phyloP scores from a whole-genome alignment of 176 grass and related monocot species.

The bread wheat (Triticum aestivum) region IWGSC_CS_RefSeq_v2.1 NC_057802.1:444953462-444953961 shows the following conservation, averaged over 20 bases:
- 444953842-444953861: not conserved
- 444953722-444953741: conserved; percentile 42
- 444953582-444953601: not conserved
- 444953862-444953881: not conserved
- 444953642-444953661: conserved; percentile 51
- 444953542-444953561: not conserved
- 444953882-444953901: conserved; percentile 16
- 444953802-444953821: conserved; percentile 31
- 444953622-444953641: conserved; percentile 28
- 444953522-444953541: not conserved
- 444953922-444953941: conserved; percentile 18
- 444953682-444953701: conserved; percentile 38
- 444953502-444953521: not conserved
- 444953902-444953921: not conserved
- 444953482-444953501: not conserved
- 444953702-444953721: conserved; percentile 42
- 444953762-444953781: conserved; percentile 23
- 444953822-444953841: conserved; percentile 7
- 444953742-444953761: conserved; percentile 25
- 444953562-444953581: not conserved
- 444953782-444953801: conserved; percentile 41
- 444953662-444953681: conserved; percentile 56
- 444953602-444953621: not conserved
- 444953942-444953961: conserved; percentile 14
- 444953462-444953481: not conserved